Percentiles rank a stretch among this genome's conserved stretches.
phyloP scores from a whole-genome alignment of 495 filamentous ascomycete genomes.

The Trichocladium uniseriatum region DNA sequence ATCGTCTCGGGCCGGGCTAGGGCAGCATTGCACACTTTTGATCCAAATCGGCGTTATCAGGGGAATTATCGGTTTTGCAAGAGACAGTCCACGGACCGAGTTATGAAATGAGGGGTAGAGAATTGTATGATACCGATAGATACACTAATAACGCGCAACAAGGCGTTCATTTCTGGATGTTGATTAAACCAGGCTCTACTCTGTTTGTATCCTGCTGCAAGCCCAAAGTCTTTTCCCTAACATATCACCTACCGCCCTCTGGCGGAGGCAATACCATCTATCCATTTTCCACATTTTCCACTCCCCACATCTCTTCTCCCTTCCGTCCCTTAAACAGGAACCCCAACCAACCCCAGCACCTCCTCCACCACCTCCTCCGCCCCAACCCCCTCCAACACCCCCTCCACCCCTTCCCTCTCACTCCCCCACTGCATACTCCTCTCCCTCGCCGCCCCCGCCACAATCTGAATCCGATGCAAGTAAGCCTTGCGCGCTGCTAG shows the following conservation, averaged over 20 bases:
- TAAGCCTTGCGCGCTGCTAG: slow-evolving; percentile 87
- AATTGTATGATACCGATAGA: no score
- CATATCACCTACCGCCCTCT: no score
- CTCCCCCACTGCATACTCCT: slow-evolving; percentile 92
- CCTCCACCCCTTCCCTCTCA: slow-evolving; percentile 55
- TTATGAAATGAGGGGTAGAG: no score
- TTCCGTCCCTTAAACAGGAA: slow-evolving; percentile 40
- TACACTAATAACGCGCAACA: no score
- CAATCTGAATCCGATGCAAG: slow-evolving; percentile 67
- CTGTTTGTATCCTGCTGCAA: background rate
- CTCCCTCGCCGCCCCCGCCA: slow-evolving; percentile 56
- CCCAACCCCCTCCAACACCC: slow-evolving; percentile 55
- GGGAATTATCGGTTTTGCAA: no score
- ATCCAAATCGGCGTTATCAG: no score
- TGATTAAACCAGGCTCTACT: no score
- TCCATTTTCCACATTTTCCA: background rate
- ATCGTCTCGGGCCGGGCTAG: no score
- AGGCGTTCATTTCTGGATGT: no score
- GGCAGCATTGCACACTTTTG: no score
- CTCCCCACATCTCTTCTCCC: background rate
- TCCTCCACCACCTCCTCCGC: slow-evolving; percentile 79
- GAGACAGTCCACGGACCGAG: no score
- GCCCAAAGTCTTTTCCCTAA: no score
- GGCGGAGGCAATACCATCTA: background rate
- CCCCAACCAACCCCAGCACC: slow-evolving; percentile 60